Evolutionary conservation across 192 early-diverging fungal species (phyloP), one percentile per base, ranked within the genome.

Genomic region (Entomortierella lignicola): DNA sequence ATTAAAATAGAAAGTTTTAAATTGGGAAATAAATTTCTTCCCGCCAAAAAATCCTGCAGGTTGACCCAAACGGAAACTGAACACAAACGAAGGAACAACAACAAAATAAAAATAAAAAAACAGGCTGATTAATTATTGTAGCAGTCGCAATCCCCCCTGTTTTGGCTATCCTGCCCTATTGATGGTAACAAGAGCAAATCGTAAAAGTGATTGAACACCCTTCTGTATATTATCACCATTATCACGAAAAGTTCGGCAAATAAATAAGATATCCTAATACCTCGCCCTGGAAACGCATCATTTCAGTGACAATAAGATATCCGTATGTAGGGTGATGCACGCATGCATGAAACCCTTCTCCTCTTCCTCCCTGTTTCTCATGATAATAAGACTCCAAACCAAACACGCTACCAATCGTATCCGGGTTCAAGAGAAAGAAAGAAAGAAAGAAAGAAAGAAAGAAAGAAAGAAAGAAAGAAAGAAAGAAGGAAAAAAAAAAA

Each of bases 11-110:
- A 50, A 15, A 10, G 34, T 39, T 27, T 55, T 31, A 37, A 7
- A 37, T 37, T 37, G 34, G 34, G 34, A 37, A 37, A 37, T 37
- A 37, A 37, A 7, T 37, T 54, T 69, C 55, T 69, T 69, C 67
- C 67, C 67, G 67, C 67, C 67, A 69, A 69, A 69, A 31, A 39
- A 51, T 50, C 13, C 32, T 58, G 37, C 37, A 58, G 31, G 37
- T 37, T 10, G 10, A 37, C 34, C n/a, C 34, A 32, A 57, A 51
- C 43, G 43, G 30, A 51, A 26, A 30, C 30, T 48, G 60, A 51
- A 62, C 47, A 51, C 44, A 51, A 62, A 30, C 47, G 27, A 31
- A 51, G 30, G 30, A 31, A 37, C 34, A 39, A 39, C 6, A 2
- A 39, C 55, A 52, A 20, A 32, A 18, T 26, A n/a, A n/a, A 23